Conservation (phyloP, 768 basidiomycete species). For the Termitomyces sp. region DNA sequence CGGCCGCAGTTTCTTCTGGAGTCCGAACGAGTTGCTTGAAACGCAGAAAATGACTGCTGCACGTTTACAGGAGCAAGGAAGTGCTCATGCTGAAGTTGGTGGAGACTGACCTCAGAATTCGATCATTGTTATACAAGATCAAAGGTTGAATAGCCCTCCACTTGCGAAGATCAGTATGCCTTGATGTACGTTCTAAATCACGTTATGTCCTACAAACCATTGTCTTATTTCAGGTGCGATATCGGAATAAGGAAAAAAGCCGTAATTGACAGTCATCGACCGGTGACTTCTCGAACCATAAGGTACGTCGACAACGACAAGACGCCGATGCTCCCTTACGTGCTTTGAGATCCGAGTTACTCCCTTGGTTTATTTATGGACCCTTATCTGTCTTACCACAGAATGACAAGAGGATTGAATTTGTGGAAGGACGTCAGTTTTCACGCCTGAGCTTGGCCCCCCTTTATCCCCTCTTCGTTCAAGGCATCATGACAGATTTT, state of each 20-base stretch:
- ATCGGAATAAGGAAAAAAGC: not conserved
- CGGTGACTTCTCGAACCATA: not conserved
- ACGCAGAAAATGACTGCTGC: not conserved
- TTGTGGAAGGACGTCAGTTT: too few species aligned
- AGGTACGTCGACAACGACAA: not conserved
- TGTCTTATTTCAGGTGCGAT: not conserved
- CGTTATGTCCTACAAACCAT: not conserved
- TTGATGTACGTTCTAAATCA: not conserved
- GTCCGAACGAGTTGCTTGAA: constrained; percentile 6
- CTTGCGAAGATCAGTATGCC: constrained; percentile 5
- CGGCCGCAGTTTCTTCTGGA: constrained; percentile 3
- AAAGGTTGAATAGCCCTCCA: constrained; percentile 1
- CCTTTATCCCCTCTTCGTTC: too few species aligned
- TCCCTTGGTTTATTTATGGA: not conserved
- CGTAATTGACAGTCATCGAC: not conserved
- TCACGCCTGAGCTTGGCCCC: too few species aligned
- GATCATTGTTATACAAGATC: constrained; percentile 5
- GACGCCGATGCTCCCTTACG: not conserved
- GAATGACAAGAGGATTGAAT: too few species aligned
- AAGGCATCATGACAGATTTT: too few species aligned
- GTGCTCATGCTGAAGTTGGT: not conserved
- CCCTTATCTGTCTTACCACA: too few species aligned
- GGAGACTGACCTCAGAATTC: constrained; percentile 6
- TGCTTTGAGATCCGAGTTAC: not conserved
- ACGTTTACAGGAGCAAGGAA: not conserved